Evolutionary conservation across 805 yeast genomes (phyloP), one percentile per base, ranked within the genome.

Genomic region (Sugiyamaella qingdaonensis): DNA sequence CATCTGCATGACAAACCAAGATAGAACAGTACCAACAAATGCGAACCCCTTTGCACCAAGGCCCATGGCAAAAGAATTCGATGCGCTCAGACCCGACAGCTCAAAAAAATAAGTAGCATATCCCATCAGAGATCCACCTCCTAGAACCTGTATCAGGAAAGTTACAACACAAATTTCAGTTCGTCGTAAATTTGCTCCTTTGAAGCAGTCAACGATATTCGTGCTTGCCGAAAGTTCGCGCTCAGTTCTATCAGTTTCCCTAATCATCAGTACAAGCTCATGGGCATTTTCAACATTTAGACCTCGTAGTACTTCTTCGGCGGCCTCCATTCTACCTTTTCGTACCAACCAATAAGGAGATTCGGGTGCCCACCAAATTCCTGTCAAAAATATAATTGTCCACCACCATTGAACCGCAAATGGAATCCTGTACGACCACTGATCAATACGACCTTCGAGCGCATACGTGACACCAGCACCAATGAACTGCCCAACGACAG

Each of bases 341-440:
- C 73, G 71, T 2, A 75, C 73, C 43, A 78, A 65, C 80, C 81
- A 80, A 75, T 79, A 76, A 29, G 85, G 85, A 5, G 82, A 77
- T 51, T 80, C 84, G 8, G 66, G 67, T 10, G 84, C 85, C 34
- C 80, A 77, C 35, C 21, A 32, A 5, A 53, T 46, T 2, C 27
- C 48, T 2, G 76, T 62, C 24, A 73, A 58, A 19, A 80, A 62
- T 33, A 80, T 80, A 11, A 73, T 62, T 5, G 81, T 78, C 82
- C 82, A 81, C 4, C 72, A 65, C 85, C 85, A 81, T 65, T 81
- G 86, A 9, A 80, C 54, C 2, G 80, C 84, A 61, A 77, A 78
- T 9, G 85, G 84, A 41, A 79, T 68, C 51, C 74, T 68, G 63
- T 78, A 81, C 8, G 80, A 74, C 68, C 71, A 58, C n/a, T 69